Evolutionary conservation across 805 yeast species (phyloP), one percentile per base, ranked within the genome.

Genomic region (Wickerhamomyces chambardii): DNA sequence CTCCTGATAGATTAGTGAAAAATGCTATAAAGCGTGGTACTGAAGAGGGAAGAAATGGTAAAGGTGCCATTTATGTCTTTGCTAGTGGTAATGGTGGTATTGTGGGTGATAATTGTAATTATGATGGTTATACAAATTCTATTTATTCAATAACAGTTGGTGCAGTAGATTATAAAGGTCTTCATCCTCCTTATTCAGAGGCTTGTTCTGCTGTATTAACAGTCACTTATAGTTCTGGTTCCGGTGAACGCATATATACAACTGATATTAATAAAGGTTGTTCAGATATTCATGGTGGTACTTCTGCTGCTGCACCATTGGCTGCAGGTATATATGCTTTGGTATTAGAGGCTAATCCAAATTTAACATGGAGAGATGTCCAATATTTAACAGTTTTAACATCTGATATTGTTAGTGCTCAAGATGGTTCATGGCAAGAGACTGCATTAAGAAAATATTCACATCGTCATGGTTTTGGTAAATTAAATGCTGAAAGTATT

Each of bases 241-340:
- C 89, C 4, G 84, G 84, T 26, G 95, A 85, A 51, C 82, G 76
- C 50, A 90, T 92, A 38, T 89, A 84, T 51, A 84, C 97, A 6
- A 83, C 96, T 2, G 95, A 84, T 53, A 69, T 84, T 30, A 66
- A 77, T 33, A 69, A 70, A 6, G 58, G 63, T 45, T 92, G 98
- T 57, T 64, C 94, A 2, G 68, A 68, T 28, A 56, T 47, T 18
- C 98, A 92, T 56, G 96, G 97, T 10, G 98, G 98, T 16, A 92
- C 98, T 0, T 90, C 97, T 17, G 98, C 98, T 0, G 97, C 98
- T 14, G 98, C 98, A 0, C 98, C 98, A 0, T 67, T 92, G 37
- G 97, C 97, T 0, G 97, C 97, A 0, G 98, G 97, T n/a, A 70
- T 92, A 1, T 86, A 84, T 54, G 74, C 97, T 0, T 64, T 92